Evolutionary conservation across 495 filamentous ascomycete species (phyloP).

Genomic region (Penicillium herquei): DNA sequence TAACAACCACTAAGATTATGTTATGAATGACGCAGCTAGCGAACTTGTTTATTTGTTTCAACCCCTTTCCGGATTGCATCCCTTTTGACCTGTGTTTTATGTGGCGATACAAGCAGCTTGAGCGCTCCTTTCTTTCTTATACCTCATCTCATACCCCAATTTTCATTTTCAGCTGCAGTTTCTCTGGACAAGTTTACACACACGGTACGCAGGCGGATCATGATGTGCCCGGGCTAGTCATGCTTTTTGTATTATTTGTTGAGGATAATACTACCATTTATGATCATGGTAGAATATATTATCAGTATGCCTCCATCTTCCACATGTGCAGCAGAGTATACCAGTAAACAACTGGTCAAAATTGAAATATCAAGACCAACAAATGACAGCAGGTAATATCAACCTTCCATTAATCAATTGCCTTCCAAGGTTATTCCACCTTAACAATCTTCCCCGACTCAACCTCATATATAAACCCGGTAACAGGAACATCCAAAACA

Average conservation of each 20-base stretch:
- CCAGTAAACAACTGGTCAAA: too few species aligned
- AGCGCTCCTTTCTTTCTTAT: not conserved
- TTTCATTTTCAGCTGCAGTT: not conserved
- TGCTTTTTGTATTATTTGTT: not conserved
- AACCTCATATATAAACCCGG: constrained; percentile 79
- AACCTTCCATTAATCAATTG: not conserved
- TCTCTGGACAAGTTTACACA: not conserved
- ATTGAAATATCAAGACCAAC: too few species aligned
- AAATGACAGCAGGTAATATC: not conserved
- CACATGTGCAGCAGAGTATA: too few species aligned
- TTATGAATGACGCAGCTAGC: not conserved
- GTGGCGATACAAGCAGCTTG: not conserved
- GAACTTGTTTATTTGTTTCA: not conserved
- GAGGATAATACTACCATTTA: not conserved
- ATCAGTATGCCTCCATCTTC: too few species aligned
- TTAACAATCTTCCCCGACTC: constrained; percentile 69
- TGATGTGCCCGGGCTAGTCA: not conserved
- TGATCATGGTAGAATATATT: too few species aligned
- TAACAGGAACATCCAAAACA: constrained; percentile 59
- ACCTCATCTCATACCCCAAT: not conserved
- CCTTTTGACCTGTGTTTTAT: not conserved
- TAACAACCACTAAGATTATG: constrained; percentile 3
- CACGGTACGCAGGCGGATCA: not conserved
- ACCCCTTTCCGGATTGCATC: not conserved
- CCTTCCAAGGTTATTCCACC: constrained; percentile 37